Percentiles rank a stretch among this genome's conserved stretches.
Evolutionary conservation across 768 basidiomycete species (phyloP).

Genomic region (Rhodotorula toruloides): DNA sequence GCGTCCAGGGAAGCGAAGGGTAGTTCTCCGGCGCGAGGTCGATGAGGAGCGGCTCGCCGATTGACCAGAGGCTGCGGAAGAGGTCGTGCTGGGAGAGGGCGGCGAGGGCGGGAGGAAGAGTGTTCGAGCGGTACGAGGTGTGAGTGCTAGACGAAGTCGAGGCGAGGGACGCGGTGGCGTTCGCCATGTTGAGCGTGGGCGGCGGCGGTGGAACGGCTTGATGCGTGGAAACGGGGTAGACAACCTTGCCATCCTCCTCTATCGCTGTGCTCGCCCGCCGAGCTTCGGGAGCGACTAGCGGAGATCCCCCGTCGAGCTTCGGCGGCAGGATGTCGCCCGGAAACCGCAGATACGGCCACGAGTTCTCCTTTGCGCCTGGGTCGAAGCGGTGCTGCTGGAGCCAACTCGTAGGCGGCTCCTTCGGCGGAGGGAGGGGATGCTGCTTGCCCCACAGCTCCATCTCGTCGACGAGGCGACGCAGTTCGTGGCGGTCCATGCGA

Average conservation of each 20-base stretch:
- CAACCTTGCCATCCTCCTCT: constrained; percentile 38
- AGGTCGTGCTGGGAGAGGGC: constrained; percentile 52
- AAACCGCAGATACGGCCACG: no score
- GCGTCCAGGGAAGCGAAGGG: constrained; percentile 65
- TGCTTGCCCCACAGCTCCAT: constrained; percentile 58
- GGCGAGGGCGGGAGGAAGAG: constrained; percentile 52
- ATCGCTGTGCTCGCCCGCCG: no score
- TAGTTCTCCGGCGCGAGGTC: constrained; percentile 44
- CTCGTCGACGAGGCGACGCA: constrained; percentile 60
- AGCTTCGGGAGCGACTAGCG: no score
- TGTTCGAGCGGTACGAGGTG: no score
- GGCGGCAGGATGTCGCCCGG: constrained; percentile 25
- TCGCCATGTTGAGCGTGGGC: constrained; percentile 52
- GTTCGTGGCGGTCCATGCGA: constrained; percentile 62
- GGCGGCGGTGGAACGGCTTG: constrained; percentile 54
- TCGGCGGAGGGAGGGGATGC: neutral
- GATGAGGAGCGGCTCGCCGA: constrained; percentile 73
- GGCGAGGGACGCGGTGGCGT: neutral
- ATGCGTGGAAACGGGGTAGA: no score
- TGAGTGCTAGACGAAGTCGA: neutral
- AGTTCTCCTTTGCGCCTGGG: constrained; percentile 9
- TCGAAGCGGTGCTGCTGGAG: constrained; percentile 1
- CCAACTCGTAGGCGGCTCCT: neutral
- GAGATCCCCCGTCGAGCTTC: constrained; percentile 50
- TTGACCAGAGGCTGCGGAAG: constrained; percentile 67